Evolutionary conservation across 257 asterid species (phyloP), one percentile per base, ranked within the genome.

Genomic region (Salvia miltiorrhiza): DNA sequence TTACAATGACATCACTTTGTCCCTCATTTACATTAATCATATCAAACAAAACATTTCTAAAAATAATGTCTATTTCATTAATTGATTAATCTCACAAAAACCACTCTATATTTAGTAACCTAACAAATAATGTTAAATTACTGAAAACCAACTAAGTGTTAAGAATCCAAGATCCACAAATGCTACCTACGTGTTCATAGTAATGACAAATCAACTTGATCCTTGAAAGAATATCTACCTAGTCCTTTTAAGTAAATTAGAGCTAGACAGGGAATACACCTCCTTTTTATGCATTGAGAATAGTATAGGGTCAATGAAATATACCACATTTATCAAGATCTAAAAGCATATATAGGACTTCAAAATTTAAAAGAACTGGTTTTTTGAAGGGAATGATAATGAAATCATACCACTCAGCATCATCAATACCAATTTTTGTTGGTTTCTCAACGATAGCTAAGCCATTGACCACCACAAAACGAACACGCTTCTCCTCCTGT

Each of bases 401-500:
- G 28, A 72, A 60, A 67, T 32, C 88, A 54, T 85, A 93, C 97
- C 99, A 91, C 77, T 91, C 97, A 65, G 89, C 87, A 78, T 91
- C 97, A 74, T 89, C 93, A 9, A 78, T 67, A 65, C 70, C 78
- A 73, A 94, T 76, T 80, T 82, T 86, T 66, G 89, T 62, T 70
- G 99, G 99, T 69, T 87, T 94, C 55, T 91, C 99, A 73, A 85
- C 81, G 28, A 94, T 89, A 58, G 88, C 68, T 72, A 94, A 82
- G 71, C 99, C 99, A 81, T 94, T 93, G 67, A 94, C 96, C 80
- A 91, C 99, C 53, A 94, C 99, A 56, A 94, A 94, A 39, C 97
- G 97, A 72, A 94, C 96, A 66, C 97, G 99, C 79, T 91, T 94
- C 81, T 91, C 97, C 79, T 94, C 97, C 71, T 94, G 99, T 78